A percentile compares a stretch with the other conserved stretches of the same genome.
Evolutionary conservation across 768 basidiomycete species (phyloP).

Genomic region (Phylloporus scabripes): DNA sequence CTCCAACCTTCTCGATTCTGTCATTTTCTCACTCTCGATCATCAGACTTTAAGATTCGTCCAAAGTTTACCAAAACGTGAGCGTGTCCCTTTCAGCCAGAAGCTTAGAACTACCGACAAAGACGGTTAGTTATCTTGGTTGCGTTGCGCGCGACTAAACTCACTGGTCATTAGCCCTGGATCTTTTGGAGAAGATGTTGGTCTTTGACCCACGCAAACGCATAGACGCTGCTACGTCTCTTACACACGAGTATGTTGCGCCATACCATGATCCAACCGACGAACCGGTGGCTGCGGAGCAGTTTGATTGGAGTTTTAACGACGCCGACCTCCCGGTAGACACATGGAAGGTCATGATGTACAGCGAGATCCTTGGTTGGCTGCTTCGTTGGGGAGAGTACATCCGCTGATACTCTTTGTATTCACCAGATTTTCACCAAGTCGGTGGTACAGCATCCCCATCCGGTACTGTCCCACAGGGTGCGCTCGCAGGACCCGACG

Average conservation of each 20-base stretch:
- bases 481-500: conserved; percentile 62
- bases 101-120: conserved; percentile 82
- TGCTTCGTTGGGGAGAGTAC: background rate
- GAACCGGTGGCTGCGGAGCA: conserved; percentile 91
- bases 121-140: conserved; percentile 52
- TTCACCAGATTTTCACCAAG: conserved; percentile 71
- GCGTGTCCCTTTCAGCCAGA: conserved; percentile 91
- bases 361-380: conserved; percentile 89
- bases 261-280: conserved; percentile 97
- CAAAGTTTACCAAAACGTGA: conserved; percentile 95
- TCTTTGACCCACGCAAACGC: conserved; percentile 95
- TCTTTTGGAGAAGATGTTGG: conserved; percentile 96
- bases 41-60: conserved; percentile 95
- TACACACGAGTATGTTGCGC: conserved; percentile 88
- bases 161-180: conserved; percentile 62
- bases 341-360: conserved; percentile 99
- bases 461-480: conserved; percentile 46
- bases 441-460: conserved; percentile 46
- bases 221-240: conserved; percentile 93
- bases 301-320: conserved; percentile 99
- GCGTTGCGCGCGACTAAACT: background rate
- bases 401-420: background rate
- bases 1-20: background rate
- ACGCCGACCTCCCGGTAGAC: conserved; percentile 96
- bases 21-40: conserved; percentile 11